Evolutionary conservation across 2,329 filamentous ascomycete genomes (phyloP).

Genomic region (Rhexocercosporidium sp.): DNA sequence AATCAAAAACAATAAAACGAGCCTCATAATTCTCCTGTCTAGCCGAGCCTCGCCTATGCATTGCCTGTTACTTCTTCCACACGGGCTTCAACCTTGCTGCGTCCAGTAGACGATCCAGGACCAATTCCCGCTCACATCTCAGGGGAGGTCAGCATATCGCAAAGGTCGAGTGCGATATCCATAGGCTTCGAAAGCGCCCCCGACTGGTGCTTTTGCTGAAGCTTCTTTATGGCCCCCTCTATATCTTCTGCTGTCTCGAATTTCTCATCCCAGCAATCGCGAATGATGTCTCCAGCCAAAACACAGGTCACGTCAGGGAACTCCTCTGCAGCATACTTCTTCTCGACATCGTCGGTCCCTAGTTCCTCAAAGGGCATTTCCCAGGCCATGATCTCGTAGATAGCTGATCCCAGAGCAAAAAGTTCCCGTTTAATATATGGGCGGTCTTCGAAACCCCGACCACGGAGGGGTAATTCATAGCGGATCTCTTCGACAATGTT

Average conservation of each 20-base stretch:
- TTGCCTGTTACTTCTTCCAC: too few relatives aligned
- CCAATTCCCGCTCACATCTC: too few relatives aligned
- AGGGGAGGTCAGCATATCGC: too few relatives aligned
- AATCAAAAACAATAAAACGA: too few relatives aligned
- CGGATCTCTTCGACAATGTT: not conserved
- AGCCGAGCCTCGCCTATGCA: too few relatives aligned
- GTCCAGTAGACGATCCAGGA: too few relatives aligned
- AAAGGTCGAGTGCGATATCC: too few relatives aligned
- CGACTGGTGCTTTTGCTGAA: constrained; percentile 2
- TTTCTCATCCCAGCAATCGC: constrained; percentile 18
- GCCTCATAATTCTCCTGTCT: too few relatives aligned
- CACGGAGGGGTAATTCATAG: constrained; percentile 3
- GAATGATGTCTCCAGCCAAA: constrained; percentile 23
- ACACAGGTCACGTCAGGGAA: constrained; percentile 16
- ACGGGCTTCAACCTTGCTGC: too few relatives aligned
- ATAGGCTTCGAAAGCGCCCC: too few relatives aligned
- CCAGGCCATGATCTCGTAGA: constrained; percentile 27
- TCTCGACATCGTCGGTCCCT: constrained; percentile 17
- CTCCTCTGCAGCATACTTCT: constrained; percentile 22
- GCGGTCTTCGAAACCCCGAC: not conserved
- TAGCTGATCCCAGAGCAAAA: constrained; percentile 23
- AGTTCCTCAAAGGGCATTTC: constrained; percentile 22
- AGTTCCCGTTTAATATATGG: constrained; percentile 17
- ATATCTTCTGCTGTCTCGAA: constrained; percentile 18
- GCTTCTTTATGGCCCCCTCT: constrained; percentile 9